Conservation (phyloP, 441 rosid species). For the Croton setiger region DNA sequence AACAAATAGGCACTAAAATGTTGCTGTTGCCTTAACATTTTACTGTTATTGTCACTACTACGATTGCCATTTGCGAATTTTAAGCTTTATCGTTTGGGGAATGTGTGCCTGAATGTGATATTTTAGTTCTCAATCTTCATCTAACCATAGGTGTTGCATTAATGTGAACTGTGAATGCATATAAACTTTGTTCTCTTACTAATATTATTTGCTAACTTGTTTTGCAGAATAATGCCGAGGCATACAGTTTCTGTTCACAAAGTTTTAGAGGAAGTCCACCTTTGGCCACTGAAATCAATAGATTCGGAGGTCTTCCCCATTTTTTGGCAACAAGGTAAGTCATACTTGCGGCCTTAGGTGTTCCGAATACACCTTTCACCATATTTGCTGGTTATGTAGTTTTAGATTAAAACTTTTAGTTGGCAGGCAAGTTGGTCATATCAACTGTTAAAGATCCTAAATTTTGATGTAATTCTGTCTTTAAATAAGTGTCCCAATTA, state of each 20-base stretch:
- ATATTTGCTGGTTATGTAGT: not conserved
- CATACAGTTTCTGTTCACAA: constrained; percentile 40
- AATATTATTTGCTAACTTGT: not conserved
- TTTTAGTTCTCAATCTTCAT: not conserved
- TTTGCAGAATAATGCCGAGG: constrained; percentile 61
- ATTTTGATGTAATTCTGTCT: no score
- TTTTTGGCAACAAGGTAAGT: not conserved
- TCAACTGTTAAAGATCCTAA: no score
- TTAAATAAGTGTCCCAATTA: no score
- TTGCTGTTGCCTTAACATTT: constrained; percentile 7
- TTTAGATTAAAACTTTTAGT: no score
- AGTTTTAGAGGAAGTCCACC: constrained; percentile 37
- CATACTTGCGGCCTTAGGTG: not conserved
- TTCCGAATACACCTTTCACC: not conserved
- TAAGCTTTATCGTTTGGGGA: not conserved
- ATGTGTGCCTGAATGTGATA: not conserved
- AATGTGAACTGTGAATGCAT: not conserved
- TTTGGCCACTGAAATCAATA: constrained; percentile 50
- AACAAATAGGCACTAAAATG: not conserved
- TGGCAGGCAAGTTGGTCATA: no score
- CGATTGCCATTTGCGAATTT: no score
- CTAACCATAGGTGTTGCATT: not conserved
- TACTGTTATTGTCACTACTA: no score
- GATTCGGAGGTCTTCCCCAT: constrained; percentile 43
- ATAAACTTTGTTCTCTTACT: not conserved